phyloP scores from a whole-genome alignment of 1,139 yeast species.

The Pichia sp. region DNA sequence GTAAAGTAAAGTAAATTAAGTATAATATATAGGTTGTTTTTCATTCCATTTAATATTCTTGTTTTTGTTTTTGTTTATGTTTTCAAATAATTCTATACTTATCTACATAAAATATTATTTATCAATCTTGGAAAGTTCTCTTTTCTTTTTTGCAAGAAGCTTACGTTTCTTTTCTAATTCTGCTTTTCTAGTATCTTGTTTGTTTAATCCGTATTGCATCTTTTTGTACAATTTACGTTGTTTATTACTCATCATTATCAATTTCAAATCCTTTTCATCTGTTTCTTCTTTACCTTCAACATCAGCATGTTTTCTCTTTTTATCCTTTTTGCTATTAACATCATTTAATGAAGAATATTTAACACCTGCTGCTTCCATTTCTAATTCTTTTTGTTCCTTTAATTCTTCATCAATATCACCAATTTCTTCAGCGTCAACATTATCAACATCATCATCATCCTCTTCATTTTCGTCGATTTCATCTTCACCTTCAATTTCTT shows the following conservation, averaged over 20 bases:
- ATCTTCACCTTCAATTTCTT: conserved; percentile 44
- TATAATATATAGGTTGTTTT: too few species aligned
- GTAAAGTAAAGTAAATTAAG: too few species aligned
- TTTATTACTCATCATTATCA: conserved; percentile 97
- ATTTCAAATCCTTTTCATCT: conserved; percentile 88
- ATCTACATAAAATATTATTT: background rate
- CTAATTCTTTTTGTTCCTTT: conserved; percentile 76
- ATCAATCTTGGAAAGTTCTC: conserved; percentile 14
- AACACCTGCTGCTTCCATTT: conserved; percentile 85
- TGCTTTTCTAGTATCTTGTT: conserved; percentile 76
- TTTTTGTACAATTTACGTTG: conserved; percentile 91
- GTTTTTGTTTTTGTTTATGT: too few species aligned
- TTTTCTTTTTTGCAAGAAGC: conserved; percentile 51
- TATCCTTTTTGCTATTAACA: conserved; percentile 30
- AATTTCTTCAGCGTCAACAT: conserved; percentile 35
- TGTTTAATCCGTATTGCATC: conserved; percentile 88
- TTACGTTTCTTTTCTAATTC: conserved; percentile 72
- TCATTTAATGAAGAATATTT: conserved; percentile 52
- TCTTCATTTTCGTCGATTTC: conserved; percentile 45
- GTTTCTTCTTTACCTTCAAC: conserved; percentile 58
- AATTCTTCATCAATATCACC: conserved; percentile 39
- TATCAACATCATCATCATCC: conserved; percentile 26
- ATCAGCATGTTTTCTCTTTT: conserved; percentile 56
- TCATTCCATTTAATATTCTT: too few species aligned
- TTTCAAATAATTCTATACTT: background rate